Conservation (phyloP, 306 rosid species). For the Nissolia schottii region DNA sequence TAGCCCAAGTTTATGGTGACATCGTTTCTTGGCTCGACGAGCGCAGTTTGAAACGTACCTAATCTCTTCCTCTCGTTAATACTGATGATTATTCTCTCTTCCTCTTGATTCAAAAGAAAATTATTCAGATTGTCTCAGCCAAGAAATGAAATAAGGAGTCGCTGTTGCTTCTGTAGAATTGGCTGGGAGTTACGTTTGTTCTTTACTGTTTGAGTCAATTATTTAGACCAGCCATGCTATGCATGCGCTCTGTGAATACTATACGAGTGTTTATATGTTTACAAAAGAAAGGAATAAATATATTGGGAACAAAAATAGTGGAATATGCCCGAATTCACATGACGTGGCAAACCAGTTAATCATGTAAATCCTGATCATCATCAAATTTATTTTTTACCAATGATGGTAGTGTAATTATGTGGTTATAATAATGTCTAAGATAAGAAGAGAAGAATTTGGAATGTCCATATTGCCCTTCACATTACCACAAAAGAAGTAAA, state of each 20-base stretch:
- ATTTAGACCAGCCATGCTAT: neutral
- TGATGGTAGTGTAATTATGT: too few relatives aligned
- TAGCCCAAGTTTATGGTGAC: constrained; percentile 50
- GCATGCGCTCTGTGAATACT: constrained; percentile 5
- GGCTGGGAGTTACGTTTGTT: neutral
- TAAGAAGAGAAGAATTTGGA: too few relatives aligned
- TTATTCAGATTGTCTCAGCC: constrained; percentile 5
- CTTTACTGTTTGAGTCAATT: neutral
- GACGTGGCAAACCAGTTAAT: too few relatives aligned
- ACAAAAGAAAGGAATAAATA: neutral
- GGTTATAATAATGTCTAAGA: too few relatives aligned
- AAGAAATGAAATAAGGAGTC: neutral
- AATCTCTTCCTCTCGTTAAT: constrained; percentile 13
- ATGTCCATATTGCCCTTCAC: too few relatives aligned
- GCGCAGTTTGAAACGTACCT: constrained; percentile 25
- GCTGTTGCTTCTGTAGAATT: neutral
- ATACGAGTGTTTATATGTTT: neutral
- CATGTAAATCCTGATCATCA: too few relatives aligned
- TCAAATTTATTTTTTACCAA: too few relatives aligned
- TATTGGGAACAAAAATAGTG: neutral
- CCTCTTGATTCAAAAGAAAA: neutral
- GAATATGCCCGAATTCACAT: neutral
- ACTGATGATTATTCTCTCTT: neutral
- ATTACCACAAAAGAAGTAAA: too few relatives aligned
- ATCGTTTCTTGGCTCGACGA: constrained; percentile 80